Percentiles rank a stretch among this genome's conserved stretches.
Evolutionary conservation across 306 rosid genomes (phyloP).

Genomic region (Urtica urens): DNA sequence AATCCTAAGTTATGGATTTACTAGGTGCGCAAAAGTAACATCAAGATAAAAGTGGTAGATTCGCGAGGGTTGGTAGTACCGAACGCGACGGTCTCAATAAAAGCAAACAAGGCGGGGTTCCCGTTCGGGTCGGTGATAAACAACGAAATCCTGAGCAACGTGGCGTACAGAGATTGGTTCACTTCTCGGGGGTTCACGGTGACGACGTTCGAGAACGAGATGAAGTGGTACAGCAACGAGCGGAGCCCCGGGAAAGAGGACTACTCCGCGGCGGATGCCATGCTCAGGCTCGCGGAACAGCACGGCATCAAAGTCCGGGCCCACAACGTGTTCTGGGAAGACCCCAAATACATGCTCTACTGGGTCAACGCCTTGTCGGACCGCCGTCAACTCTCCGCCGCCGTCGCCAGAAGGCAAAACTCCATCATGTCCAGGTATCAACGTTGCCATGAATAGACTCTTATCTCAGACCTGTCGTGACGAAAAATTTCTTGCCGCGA

Average conservation of each 20-base stretch:
- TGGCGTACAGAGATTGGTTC: slow-evolving; percentile 56
- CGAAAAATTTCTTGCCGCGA: too few relatives aligned
- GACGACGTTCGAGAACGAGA: slow-evolving; percentile 56
- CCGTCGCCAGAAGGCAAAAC: slow-evolving; percentile 25
- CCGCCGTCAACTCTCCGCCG: slow-evolving; percentile 10
- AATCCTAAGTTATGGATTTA: too few relatives aligned
- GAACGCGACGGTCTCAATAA: slow-evolving; percentile 34
- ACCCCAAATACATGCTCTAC: slow-evolving; percentile 27
- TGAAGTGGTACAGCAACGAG: slow-evolving; percentile 78
- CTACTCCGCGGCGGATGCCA: slow-evolving; percentile 36
- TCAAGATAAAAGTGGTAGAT: slow-evolving; percentile 32
- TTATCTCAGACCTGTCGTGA: too few relatives aligned
- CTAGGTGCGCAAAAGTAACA: slow-evolving; percentile 46
- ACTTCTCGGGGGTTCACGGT: slow-evolving; percentile 48
- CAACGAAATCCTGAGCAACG: slow-evolving; percentile 38
- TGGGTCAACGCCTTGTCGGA: slow-evolving; percentile 51
- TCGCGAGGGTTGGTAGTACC: slow-evolving; percentile 35
- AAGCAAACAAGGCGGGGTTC: slow-evolving; percentile 17
- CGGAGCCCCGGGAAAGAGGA: slow-evolving; percentile 23
- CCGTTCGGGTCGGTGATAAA: slow-evolving; percentile 55
- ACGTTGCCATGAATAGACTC: too few relatives aligned
- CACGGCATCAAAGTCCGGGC: slow-evolving; percentile 45
- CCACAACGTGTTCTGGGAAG: slow-evolving; percentile 66
- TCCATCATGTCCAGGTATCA: slow-evolving; percentile 37
- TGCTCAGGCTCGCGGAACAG: slow-evolving; percentile 40